Conservation (phyloP, 1,284 basidiomycete genomes). For the Xerocomus amazonicus region DNA sequence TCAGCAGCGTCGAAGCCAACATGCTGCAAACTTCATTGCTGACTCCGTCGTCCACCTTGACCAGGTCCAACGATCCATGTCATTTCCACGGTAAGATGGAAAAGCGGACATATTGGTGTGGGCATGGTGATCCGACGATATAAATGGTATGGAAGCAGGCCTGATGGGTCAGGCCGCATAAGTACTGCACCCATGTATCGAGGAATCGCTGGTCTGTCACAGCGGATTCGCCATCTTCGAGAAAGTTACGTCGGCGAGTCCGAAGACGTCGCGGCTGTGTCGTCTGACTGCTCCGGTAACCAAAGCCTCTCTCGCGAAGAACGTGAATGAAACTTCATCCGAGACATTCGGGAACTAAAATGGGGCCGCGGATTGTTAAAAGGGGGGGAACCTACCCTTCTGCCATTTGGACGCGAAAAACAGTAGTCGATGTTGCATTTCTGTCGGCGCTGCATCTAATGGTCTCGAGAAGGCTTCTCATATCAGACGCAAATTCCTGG, state of each 20-base stretch:
- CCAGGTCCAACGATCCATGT: background rate
- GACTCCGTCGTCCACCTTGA: too few species aligned
- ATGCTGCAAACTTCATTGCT: too few species aligned
- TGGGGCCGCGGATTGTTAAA: too few species aligned
- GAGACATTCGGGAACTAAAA: background rate
- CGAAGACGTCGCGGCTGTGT: conserved; percentile 1
- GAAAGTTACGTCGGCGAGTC: conserved; percentile 1
- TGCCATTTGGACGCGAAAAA: too few species aligned
- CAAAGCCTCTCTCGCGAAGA: background rate
- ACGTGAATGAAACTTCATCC: background rate
- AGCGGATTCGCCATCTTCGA: conserved; percentile 10
- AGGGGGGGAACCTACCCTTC: too few species aligned
- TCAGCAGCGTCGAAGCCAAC: background rate
- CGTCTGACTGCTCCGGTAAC: conserved; percentile 4
- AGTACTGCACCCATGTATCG: background rate
- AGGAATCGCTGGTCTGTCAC: background rate
- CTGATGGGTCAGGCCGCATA: too few species aligned
- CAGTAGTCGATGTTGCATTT: too few species aligned
- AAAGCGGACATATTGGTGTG: background rate
- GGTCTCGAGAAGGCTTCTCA: too few species aligned
- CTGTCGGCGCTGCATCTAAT: background rate
- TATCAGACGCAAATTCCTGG: too few species aligned
- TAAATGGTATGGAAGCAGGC: background rate
- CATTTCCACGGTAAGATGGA: background rate
- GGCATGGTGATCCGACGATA: background rate